These are phyloP conservation scores for Teunomyces aglyptinius DNA, from an alignment of 805 yeast species.

Conservation along the genomic window DNA sequence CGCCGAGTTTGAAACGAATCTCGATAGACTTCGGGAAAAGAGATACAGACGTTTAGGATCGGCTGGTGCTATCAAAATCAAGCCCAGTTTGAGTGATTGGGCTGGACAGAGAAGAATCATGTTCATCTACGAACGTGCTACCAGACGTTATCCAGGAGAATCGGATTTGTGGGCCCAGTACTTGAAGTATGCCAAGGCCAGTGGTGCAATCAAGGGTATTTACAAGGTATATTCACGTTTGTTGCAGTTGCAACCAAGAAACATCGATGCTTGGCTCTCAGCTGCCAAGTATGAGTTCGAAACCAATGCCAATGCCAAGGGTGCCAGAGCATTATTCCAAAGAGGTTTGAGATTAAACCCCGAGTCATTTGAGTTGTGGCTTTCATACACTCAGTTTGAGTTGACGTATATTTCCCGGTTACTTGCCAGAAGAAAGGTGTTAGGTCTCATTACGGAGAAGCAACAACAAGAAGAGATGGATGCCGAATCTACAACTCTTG, in stretches of 20 bases:
- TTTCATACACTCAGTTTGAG: slow-evolving; percentile 84
- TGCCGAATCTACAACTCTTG: slow-evolving; percentile 25
- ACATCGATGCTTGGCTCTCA: slow-evolving; percentile 86
- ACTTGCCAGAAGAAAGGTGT: slow-evolving; percentile 75
- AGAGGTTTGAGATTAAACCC: slow-evolving; percentile 81
- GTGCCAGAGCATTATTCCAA: slow-evolving; percentile 84
- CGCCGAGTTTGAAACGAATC: slow-evolving; percentile 72
- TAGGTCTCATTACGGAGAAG: slow-evolving; percentile 73
- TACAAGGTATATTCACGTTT: slow-evolving; percentile 76
- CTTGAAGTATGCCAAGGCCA: slow-evolving; percentile 62
- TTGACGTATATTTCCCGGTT: slow-evolving; percentile 80
- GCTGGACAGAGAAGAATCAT: slow-evolving; percentile 78
- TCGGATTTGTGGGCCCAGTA: slow-evolving; percentile 76
- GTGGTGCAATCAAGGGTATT: slow-evolving; percentile 67
- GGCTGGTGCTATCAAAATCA: slow-evolving; percentile 54
- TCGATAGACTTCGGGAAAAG: slow-evolving; percentile 75
- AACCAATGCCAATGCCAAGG: slow-evolving; percentile 79
- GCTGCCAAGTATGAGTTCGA: slow-evolving; percentile 95
- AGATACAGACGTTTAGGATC: slow-evolving; percentile 61
- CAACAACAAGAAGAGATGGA: slow-evolving; percentile 56
- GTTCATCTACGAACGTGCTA: slow-evolving; percentile 81
- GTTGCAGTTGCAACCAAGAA: slow-evolving; percentile 85
- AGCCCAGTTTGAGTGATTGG: slow-evolving; percentile 77
- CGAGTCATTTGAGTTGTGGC: slow-evolving; percentile 72
- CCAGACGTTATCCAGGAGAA: slow-evolving; percentile 75